Evolutionary conservation across 306 rosid genomes (phyloP).

Genomic region (Glycyrrhiza uralensis): DNA sequence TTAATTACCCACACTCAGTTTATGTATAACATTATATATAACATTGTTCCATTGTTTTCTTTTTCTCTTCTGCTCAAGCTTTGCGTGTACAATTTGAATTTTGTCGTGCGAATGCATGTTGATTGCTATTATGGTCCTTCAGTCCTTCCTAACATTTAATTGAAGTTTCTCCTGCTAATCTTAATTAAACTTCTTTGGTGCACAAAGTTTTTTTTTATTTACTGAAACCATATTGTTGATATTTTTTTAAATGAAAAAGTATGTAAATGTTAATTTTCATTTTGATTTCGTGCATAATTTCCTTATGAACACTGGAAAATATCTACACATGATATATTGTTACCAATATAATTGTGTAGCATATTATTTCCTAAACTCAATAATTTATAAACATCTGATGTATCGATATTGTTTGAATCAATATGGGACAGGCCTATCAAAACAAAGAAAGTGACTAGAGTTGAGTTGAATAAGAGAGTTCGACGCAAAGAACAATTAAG

Average conservation of each 20-base stretch:
- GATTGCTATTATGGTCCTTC: neutral
- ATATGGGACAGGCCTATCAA: conserved; percentile 47
- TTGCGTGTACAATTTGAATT: neutral
- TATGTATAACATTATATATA: neutral
- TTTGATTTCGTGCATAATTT: neutral
- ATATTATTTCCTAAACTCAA: neutral
- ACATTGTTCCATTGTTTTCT: neutral
- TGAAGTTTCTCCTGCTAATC: neutral
- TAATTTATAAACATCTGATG: neutral
- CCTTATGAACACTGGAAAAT: neutral
- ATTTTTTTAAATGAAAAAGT: neutral
- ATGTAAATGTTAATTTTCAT: neutral
- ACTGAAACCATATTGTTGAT: neutral
- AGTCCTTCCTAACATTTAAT: neutral
- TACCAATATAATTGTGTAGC: neutral
- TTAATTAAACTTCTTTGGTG: neutral
- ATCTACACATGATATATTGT: neutral
- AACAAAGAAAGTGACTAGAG: conserved; percentile 67
- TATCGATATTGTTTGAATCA: conserved; percentile 27
- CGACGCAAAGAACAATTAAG: conserved; percentile 59
- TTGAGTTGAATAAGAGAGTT: conserved; percentile 67
- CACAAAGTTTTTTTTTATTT: neutral
- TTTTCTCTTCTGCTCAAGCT: neutral
- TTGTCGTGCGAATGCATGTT: neutral
- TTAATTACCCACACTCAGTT: neutral